Evolutionary conservation across 371 early-diverging fungal genomes (phyloP).

Genomic region (Actinomortierella wolfii): DNA sequence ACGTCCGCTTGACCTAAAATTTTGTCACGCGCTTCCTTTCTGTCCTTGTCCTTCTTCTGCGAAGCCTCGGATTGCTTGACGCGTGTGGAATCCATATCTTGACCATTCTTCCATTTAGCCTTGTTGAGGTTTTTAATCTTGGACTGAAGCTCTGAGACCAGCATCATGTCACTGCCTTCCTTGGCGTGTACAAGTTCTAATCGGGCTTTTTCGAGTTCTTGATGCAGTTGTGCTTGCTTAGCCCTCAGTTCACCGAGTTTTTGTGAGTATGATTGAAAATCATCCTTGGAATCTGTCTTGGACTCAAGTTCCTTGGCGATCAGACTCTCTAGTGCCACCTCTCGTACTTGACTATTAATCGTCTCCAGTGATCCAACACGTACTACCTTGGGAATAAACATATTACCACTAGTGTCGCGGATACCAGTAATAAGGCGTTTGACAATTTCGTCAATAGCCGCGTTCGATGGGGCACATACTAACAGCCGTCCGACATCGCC

Average conservation of each 20-base stretch:
- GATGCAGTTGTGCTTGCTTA: constrained; percentile 37
- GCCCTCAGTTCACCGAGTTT: constrained; percentile 31
- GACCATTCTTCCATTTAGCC: constrained; percentile 37
- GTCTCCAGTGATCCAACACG: constrained; percentile 83
- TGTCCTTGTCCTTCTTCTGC: constrained; percentile 49
- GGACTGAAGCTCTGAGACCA: constrained; percentile 26
- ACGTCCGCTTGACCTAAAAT: constrained; percentile 77
- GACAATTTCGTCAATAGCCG: constrained; percentile 97
- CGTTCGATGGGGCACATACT: constrained; percentile 97
- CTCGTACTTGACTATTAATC: constrained; percentile 73
- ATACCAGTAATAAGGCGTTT: constrained; percentile 79
- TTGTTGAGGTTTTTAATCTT: constrained; percentile 32
- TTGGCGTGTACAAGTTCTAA: constrained; percentile 60
- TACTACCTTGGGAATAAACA: constrained; percentile 74
- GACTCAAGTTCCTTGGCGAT: constrained; percentile 58
- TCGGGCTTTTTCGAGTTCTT: constrained; percentile 48
- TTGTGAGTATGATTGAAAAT: constrained; percentile 23
- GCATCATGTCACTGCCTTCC: constrained; percentile 43
- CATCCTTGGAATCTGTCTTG: constrained; percentile 21
- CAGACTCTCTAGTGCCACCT: constrained; percentile 70
- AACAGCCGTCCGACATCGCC: constrained; percentile 59
- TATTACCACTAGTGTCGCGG: constrained; percentile 52
- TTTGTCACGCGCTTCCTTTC: constrained; percentile 63
- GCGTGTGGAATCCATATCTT: constrained; percentile 42
- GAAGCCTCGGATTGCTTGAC: constrained; percentile 31